Base-by-base conservation (phyloP, 1,284 basidiomycete species). In the Nidula niveotomentosa region DNA sequence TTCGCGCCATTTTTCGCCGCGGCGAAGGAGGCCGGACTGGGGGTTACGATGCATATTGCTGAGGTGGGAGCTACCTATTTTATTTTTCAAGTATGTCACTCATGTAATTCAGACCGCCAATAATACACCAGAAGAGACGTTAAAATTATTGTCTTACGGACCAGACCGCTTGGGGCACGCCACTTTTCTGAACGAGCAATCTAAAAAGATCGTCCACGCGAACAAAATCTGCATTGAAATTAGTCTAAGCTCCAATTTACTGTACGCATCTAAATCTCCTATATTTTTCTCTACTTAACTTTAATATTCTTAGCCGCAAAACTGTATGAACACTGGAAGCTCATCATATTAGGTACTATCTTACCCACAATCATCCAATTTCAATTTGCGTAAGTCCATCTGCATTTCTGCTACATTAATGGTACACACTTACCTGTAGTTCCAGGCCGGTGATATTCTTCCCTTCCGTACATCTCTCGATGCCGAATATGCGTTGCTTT, bases 91-190 rank as follows among this genome's bases (percentile, higher is more conserved):
- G 30, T 5, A 23, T 36, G 46, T 44, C 35, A 44, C 18, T 46
- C 7, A 8, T 43, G 30, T 18, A 36, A 18, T 36, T 52, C 10
- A 85, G 88, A 86, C 79, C 0, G 62, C 60, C 2, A 62, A 74
- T 6, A 86, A 86, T 58, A 67, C 81, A 1, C 55, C 71, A 1
- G 72, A 76, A 45, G 91, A 94, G 57, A 88, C 87, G 0, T 69
- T 82, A n/a, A 68, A 76, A 48, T 72, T 93, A 8, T 75, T 93
- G 0, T 80, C 81, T 1, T 86, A 81, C 70, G 65, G 72, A 30
- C 90, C 92, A 0, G 73, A 87, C 54, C 77, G 92, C 35, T 74
- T 94, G 0, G 91, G 92, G 0, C 93, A 94, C 60, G 92, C 90
- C 0, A 94, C 91, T 0, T 92, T 91, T 67, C 78, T 93, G 18